phyloP scores from a whole-genome alignment of 257 asterid species.

The Solanum dulcamara region DNA sequence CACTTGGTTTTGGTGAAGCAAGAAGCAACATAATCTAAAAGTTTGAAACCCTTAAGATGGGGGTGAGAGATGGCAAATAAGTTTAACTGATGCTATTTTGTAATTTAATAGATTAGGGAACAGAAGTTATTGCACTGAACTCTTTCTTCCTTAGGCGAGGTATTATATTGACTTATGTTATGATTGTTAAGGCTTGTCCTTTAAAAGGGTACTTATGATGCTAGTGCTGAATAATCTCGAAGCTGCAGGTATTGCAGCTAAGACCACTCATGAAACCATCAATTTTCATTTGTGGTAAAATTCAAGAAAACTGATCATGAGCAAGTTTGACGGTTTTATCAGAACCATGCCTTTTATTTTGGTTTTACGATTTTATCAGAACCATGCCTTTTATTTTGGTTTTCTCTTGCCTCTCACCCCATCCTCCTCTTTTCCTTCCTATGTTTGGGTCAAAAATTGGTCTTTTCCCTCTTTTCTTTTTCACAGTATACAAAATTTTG shows the following conservation, averaged over 20 bases:
- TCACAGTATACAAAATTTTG: background rate
- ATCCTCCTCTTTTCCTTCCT: background rate
- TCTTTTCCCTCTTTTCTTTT: background rate
- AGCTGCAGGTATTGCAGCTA: background rate
- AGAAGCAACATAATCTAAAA: background rate
- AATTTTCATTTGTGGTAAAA: background rate
- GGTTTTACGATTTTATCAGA: too few relatives aligned
- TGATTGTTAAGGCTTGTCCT: background rate
- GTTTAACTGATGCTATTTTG: too few relatives aligned
- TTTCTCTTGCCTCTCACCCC: background rate
- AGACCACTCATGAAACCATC: background rate
- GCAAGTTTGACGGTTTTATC: background rate
- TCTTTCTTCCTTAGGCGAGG: background rate
- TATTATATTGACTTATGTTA: background rate
- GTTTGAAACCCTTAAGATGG: background rate
- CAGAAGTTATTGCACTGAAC: background rate
- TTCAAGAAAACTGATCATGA: background rate
- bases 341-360: too few relatives aligned
- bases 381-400: background rate
- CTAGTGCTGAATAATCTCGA: background rate
- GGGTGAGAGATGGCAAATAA: background rate
- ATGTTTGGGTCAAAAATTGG: background rate
- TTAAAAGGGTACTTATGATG: background rate
- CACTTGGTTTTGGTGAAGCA: background rate
- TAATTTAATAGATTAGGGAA: background rate